Base-by-base conservation (phyloP, 2,329 filamentous ascomycete genomes). In the Helicocarpus griseus region DNA sequence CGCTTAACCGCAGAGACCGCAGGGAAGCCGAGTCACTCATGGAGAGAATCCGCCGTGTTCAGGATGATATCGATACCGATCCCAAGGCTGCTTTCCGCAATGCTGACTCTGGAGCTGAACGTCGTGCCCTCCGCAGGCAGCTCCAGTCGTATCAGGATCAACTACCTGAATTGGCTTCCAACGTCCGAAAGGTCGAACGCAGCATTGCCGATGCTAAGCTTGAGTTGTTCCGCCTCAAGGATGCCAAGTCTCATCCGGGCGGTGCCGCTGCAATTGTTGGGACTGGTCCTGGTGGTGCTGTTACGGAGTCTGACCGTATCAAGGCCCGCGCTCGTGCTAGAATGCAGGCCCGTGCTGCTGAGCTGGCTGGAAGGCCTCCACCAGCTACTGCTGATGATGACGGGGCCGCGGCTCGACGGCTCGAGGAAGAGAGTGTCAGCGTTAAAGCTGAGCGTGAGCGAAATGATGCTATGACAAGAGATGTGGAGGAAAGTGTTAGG, bases 261-360 rank as follows among this genome's bases (percentile, higher is more conserved):
- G 88, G 86, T 63, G 85, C 88, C 8, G 77, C 86, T 19, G 78
- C 83, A 28, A 89, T 98, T 56, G 81, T 97, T 53, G 93, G 93
- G 43, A 97, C 91, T 55, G 93, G 93, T 8, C 91, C 90, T 53
- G 91, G 91, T 40, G 93, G 93, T 49, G 73, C 82, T 41, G 82
- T 98, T 39, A 98, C 93, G 0, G 93, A 98, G 69, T 86, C 89
- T 3, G 93, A 98, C 70, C 83, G 91, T 50, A 80, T 97, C 58
- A 97, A 96, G 74, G 93, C 93, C 33, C 83, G 90, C 59, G 91
- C 93, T 29, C 95, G 90, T 72, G 91, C 91, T 36, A 95, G 96
- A 83, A 98, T 98, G 93, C 91, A 97, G 72, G 90, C 95, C 63
- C 86, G 93, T 54, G 90, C 93, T 59, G 93, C 93, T 51, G 91